Evolutionary conservation across 768 basidiomycete genomes (phyloP).

Genomic region (Tricholoma matsutake): DNA sequence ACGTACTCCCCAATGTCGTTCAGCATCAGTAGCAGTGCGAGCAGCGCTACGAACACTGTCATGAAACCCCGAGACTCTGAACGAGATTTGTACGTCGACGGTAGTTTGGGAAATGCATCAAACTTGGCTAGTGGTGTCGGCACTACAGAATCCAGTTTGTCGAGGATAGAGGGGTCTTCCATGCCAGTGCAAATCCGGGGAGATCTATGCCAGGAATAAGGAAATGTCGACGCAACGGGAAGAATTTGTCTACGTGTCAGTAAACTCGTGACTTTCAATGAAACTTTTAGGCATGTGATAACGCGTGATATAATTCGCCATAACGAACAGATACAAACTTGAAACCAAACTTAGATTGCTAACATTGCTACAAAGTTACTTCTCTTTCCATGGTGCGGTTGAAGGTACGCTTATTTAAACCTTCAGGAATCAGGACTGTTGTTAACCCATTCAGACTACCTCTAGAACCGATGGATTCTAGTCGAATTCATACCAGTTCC

Average conservation of each 20-base stretch:
- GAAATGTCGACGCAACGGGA: too few relatives aligned
- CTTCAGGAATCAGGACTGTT: too few relatives aligned
- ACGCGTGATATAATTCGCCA: too few relatives aligned
- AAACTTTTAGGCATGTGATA: too few relatives aligned
- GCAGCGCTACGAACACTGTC: constrained; percentile 64
- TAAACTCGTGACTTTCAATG: neutral
- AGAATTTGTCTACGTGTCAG: neutral
- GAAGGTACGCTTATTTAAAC: too few relatives aligned
- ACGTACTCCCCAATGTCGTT: constrained; percentile 91
- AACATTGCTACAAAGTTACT: too few relatives aligned
- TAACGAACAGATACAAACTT: too few relatives aligned
- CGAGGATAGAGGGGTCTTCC: constrained; percentile 43
- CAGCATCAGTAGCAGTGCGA: constrained; percentile 72
- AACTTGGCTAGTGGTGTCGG: constrained; percentile 68
- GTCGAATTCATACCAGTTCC: too few relatives aligned
- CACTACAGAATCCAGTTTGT: constrained; percentile 60
- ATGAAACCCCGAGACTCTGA: constrained; percentile 80
- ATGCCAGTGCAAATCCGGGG: constrained; percentile 3
- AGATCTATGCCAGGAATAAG: neutral
- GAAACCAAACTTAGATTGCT: too few relatives aligned
- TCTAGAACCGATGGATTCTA: too few relatives aligned
- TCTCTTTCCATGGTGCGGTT: too few relatives aligned
- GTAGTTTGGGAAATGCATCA: constrained; percentile 87
- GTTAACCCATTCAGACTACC: too few relatives aligned
- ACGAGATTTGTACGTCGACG: constrained; percentile 75